Conservation (phyloP, 495 filamentous ascomycete species). For the Neurospora sp. region DNA sequence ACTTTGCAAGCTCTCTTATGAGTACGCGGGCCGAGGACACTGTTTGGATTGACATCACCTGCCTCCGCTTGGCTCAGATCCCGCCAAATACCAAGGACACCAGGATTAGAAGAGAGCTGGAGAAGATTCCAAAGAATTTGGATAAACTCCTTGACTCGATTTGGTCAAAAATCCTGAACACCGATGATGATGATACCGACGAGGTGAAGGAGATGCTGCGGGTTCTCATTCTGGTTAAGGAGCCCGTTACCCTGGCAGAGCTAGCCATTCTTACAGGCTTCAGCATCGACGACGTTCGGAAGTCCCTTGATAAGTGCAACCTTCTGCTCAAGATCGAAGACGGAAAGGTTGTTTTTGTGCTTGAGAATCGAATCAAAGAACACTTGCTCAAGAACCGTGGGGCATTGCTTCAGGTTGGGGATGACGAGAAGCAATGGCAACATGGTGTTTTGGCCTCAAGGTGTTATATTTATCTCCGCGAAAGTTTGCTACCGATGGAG, state of each 20-base stretch:
- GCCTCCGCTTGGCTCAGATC: slow-evolving; percentile 20
- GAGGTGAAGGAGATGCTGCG: slow-evolving; percentile 27
- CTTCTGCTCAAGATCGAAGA: slow-evolving; percentile 21
- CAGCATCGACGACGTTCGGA: slow-evolving; percentile 14
- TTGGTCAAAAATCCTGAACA: slow-evolving; percentile 19
- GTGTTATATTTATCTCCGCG: slow-evolving; percentile 23
- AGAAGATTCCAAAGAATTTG: slow-evolving; percentile 22
- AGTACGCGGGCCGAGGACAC: slow-evolving; percentile 23
- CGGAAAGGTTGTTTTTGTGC: neutral
- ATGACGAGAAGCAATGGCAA: slow-evolving; percentile 28
- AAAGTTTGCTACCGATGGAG: neutral
- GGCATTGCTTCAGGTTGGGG: slow-evolving; percentile 19
- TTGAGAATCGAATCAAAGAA: neutral
- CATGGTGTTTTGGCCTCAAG: slow-evolving; percentile 28
- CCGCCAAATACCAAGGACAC: slow-evolving; percentile 18
- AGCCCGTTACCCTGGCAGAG: slow-evolving; percentile 22
- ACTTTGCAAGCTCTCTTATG: slow-evolving; percentile 25
- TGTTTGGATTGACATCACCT: slow-evolving; percentile 27
- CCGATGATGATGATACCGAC: slow-evolving; percentile 16
- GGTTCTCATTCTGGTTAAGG: slow-evolving; percentile 21
- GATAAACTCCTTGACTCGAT: slow-evolving; percentile 17
- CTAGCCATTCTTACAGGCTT: slow-evolving; percentile 20
- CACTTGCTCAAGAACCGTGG: slow-evolving; percentile 9
- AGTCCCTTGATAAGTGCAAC: slow-evolving; percentile 19
- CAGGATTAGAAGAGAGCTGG: slow-evolving; percentile 16